phyloP scores from a whole-genome alignment of 2,329 filamentous ascomycete species.

The Fusarium oligoseptatum region DNA sequence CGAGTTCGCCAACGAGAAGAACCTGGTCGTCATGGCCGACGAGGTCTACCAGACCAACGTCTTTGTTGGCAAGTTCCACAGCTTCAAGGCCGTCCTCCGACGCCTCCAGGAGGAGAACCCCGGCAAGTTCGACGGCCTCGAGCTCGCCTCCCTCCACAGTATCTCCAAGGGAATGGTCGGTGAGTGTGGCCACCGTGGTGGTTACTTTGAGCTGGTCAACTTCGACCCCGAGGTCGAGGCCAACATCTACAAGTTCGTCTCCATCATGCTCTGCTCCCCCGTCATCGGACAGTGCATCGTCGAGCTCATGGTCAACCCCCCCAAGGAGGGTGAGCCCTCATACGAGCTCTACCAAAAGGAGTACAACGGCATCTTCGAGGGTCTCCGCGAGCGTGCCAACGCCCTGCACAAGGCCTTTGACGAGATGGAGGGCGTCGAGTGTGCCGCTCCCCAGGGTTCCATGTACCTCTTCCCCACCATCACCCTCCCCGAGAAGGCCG shows the following conservation, averaged over 20 bases:
- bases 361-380: slow-evolving; percentile 84
- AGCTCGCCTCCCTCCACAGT: slow-evolving; percentile 92
- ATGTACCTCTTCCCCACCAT: slow-evolving; percentile 99
- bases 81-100: slow-evolving; percentile 91
- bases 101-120: slow-evolving; percentile 81
- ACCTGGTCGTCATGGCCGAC: slow-evolving; percentile 91
- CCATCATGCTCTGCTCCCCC: slow-evolving; percentile 95
- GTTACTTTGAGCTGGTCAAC: slow-evolving; percentile 95
- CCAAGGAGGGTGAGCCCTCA: slow-evolving; percentile 84
- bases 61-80: slow-evolving; percentile 93
- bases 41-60: slow-evolving; percentile 99
- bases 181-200: slow-evolving; percentile 97
- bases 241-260: slow-evolving; percentile 99
- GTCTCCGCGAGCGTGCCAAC: slow-evolving; percentile 82
- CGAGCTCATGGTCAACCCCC: slow-evolving; percentile 98
- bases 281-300: slow-evolving; percentile 97
- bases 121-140: slow-evolving; percentile 84
- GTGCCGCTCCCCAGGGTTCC: slow-evolving; percentile 88
- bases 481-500: slow-evolving; percentile 79
- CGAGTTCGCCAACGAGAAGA: slow-evolving; percentile 86
- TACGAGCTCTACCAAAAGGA: slow-evolving; percentile 87
- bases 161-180: slow-evolving; percentile 99
- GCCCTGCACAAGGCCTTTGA: slow-evolving; percentile 92
- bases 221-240: slow-evolving; percentile 88
- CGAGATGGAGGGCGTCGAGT: slow-evolving; percentile 96